phyloP scores from a whole-genome alignment of 768 basidiomycete genomes.

The Crepidotus variabilis region DNA sequence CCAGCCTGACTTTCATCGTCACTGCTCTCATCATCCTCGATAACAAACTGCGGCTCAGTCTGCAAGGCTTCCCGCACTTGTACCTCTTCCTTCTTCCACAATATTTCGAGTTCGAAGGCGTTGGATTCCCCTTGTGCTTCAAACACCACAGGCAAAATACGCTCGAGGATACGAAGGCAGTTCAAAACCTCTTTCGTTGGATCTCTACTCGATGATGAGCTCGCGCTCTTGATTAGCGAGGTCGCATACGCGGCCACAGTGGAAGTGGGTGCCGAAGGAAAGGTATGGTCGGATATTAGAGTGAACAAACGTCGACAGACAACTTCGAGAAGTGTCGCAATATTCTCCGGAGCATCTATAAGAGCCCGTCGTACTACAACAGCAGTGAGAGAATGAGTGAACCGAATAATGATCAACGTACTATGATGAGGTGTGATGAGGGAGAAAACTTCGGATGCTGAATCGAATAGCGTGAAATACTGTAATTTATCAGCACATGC shows the following conservation, averaged over 20 bases:
- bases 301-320: constrained; percentile 68
- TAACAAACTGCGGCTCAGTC: constrained; percentile 70
- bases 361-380: constrained; percentile 76
- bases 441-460: constrained; percentile 87
- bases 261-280: constrained; percentile 54
- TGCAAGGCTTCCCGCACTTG: constrained; percentile 27
- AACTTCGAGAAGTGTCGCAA: constrained; percentile 76
- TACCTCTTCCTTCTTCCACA: constrained; percentile 73
- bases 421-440: constrained; percentile 83
- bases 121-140: constrained; percentile 71
- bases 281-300: constrained; percentile 75
- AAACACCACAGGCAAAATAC: constrained; percentile 88
- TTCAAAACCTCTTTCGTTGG: constrained; percentile 87
- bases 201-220: constrained; percentile 51
- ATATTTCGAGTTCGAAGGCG: constrained; percentile 69
- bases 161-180: constrained; percentile 84
- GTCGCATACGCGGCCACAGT: constrained; percentile 66
- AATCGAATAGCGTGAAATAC: constrained; percentile 86
- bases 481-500: constrained; percentile 22
- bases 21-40: constrained; percentile 76
- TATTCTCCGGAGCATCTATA: constrained; percentile 78
- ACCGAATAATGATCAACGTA: constrained; percentile 33
- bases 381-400: constrained; percentile 10
- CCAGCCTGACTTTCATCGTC: constrained; percentile 25
- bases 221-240: constrained; percentile 61